phyloP scores from a whole-genome alignment of 2,329 filamentous ascomycete species.

The Pseudopithomyces chartarum region DNA sequence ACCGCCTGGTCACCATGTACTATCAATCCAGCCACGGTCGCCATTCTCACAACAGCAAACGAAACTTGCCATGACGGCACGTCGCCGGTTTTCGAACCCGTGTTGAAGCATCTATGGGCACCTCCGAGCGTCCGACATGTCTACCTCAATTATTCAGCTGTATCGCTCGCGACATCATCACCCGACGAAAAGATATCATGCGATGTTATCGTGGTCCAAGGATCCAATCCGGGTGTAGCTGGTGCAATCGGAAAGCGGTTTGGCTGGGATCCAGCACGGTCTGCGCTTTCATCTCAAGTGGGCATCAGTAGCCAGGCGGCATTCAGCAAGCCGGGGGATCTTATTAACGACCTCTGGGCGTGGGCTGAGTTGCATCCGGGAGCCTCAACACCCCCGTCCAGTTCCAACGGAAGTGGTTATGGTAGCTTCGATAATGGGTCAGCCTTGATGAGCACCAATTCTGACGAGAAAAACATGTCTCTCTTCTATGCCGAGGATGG shows the following conservation, averaged over 20 bases:
- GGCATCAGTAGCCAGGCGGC: slow-evolving; percentile 17
- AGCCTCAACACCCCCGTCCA: slow-evolving; percentile 15
- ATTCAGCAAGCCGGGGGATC: slow-evolving; percentile 32
- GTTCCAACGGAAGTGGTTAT: slow-evolving; percentile 14
- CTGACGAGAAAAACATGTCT: slow-evolving; percentile 33
- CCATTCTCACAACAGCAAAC: slow-evolving; percentile 29
- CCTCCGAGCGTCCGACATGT: slow-evolving; percentile 29
- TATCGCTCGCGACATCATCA: slow-evolving; percentile 25
- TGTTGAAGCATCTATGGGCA: slow-evolving; percentile 17
- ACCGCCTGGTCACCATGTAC: slow-evolving; percentile 35
- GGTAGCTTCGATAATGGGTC: slow-evolving; percentile 12
- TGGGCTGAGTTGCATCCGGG: slow-evolving; percentile 30
- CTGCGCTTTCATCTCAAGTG: slow-evolving; percentile 25
- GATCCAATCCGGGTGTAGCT: slow-evolving; percentile 25
- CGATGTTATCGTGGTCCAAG: slow-evolving; percentile 29
- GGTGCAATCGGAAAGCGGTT: slow-evolving; percentile 35
- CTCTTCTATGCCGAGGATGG: slow-evolving; percentile 23
- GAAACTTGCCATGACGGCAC: slow-evolving; percentile 21
- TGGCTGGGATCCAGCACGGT: slow-evolving; percentile 35
- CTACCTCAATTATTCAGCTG: slow-evolving; percentile 28
- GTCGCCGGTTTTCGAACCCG: slow-evolving; percentile 26
- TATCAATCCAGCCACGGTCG: slow-evolving; percentile 17
- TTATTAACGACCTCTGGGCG: slow-evolving; percentile 35
- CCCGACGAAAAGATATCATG: slow-evolving; percentile 24
- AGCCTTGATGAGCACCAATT: slow-evolving; percentile 23